A percentile compares a stretch with the other conserved stretches of the same genome.
These are phyloP conservation scores for Nicotiana knightiana DNA, from an alignment of 257 asterid species.

Conservation along the genomic window DNA sequence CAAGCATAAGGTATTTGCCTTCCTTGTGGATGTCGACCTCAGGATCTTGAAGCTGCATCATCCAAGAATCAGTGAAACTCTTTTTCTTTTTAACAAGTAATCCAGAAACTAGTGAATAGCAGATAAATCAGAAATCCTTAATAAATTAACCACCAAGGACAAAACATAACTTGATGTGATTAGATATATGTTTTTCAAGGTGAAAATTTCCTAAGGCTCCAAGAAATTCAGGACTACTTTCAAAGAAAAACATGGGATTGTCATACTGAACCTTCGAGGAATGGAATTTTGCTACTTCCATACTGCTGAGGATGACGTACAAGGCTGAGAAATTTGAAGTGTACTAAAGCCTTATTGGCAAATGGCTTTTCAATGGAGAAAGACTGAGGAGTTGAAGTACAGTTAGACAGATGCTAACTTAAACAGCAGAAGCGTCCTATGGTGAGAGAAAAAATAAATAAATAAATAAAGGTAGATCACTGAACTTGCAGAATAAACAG, in stretches of 20 bases:
- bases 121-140: background rate
- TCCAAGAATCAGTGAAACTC: background rate
- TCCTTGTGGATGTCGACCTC: slow-evolving; percentile 76
- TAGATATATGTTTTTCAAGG: background rate
- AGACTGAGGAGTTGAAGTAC: background rate
- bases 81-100: background rate
- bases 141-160: background rate
- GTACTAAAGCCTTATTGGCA: background rate
- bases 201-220: background rate
- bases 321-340: background rate
- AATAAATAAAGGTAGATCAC: too few relatives aligned
- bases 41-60: slow-evolving; percentile 77
- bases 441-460: background rate
- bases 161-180: background rate
- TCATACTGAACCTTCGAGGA: background rate
- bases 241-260: background rate
- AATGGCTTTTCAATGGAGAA: background rate
- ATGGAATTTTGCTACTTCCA: background rate
- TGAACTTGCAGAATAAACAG: too few relatives aligned
- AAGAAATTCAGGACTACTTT: background rate
- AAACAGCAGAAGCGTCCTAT: background rate
- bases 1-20: slow-evolving; percentile 90
- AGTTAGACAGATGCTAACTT: too few relatives aligned
- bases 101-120: background rate
- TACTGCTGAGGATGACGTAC: background rate